Evolutionary conservation across 305 asterid genomes (phyloP).

Genomic region (Solanum chacoense): DNA sequence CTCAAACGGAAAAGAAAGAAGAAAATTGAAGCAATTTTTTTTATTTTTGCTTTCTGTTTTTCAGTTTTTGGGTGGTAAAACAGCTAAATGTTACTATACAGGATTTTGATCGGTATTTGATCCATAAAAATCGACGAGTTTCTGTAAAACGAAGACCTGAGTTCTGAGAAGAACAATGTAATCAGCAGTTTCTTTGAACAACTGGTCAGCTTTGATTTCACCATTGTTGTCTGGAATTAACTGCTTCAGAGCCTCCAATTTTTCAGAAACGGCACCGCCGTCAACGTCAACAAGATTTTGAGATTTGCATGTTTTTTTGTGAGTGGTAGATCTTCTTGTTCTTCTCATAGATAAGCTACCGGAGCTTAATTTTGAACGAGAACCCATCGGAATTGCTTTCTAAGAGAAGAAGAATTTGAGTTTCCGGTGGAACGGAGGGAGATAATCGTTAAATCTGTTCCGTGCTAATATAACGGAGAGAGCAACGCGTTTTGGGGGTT

Average conservation of each 20-base stretch:
- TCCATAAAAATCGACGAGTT: conserved; percentile 31
- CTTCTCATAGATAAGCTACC: conserved; percentile 15
- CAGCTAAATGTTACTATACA: conserved; percentile 16
- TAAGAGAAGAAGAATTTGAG: neutral
- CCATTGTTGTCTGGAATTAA: conserved; percentile 41
- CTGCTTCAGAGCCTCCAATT: conserved; percentile 56
- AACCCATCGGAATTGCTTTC: conserved; percentile 16
- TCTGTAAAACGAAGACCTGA: conserved; percentile 53
- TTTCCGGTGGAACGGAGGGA: neutral
- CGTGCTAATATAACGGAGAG: neutral
- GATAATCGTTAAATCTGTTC: neutral
- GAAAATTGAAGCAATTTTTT: neutral
- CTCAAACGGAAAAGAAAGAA: neutral
- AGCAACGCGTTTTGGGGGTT: conserved; percentile 3
- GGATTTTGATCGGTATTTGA: conserved; percentile 8
- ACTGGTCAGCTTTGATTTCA: conserved; percentile 39
- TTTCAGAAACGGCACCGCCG: conserved; percentile 32
- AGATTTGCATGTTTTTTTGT: conserved; percentile 14
- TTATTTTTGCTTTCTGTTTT: neutral
- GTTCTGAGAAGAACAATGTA: conserved; percentile 54
- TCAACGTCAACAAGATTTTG: conserved; percentile 2
- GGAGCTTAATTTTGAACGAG: conserved; percentile 17
- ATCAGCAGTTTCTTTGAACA: conserved; percentile 57
- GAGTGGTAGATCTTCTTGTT: conserved; percentile 18
- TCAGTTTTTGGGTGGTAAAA: neutral